phyloP scores from a whole-genome alignment of 2,329 filamentous ascomycete species.

The Trichophyton simii region DNA sequence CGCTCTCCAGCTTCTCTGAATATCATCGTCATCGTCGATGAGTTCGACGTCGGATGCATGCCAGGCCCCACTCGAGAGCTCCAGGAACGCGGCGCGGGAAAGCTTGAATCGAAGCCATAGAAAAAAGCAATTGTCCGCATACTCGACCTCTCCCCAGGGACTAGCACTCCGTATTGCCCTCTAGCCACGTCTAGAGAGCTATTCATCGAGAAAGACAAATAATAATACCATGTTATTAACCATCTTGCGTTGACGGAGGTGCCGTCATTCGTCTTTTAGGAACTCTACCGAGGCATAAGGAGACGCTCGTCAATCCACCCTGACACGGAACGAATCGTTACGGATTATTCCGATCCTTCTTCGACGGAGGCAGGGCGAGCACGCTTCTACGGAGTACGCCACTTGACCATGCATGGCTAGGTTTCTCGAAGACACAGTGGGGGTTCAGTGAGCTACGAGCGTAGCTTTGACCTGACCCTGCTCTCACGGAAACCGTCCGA shows the following conservation, averaged over 20 bases:
- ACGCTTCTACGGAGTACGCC: background rate
- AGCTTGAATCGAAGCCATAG: constrained; percentile 4
- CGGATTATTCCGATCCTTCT: background rate
- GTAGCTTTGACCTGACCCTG: background rate
- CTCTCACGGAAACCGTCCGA: background rate
- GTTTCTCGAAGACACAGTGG: background rate
- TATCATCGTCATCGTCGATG: background rate
- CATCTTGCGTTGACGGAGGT: background rate
- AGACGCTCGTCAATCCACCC: background rate
- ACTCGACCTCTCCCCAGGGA: background rate
- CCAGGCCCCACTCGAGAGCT: background rate
- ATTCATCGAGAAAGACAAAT: too few species aligned
- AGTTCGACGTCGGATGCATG: background rate
- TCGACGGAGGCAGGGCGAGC: background rate
- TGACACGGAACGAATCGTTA: background rate
- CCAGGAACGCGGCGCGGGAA: constrained; percentile 1
- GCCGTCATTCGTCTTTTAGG: background rate
- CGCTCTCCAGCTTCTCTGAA: background rate
- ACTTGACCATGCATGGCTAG: background rate
- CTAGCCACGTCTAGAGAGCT: too few species aligned
- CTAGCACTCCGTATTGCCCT: background rate
- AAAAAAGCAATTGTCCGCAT: constrained; percentile 3
- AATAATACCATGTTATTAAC: too few species aligned
- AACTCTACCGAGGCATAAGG: background rate
- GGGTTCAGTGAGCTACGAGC: background rate